A percentile compares a stretch with the other conserved stretches of the same genome.
Evolutionary conservation across 1,284 basidiomycete species (phyloP).

Genomic region (Coniferiporia weirii): DNA sequence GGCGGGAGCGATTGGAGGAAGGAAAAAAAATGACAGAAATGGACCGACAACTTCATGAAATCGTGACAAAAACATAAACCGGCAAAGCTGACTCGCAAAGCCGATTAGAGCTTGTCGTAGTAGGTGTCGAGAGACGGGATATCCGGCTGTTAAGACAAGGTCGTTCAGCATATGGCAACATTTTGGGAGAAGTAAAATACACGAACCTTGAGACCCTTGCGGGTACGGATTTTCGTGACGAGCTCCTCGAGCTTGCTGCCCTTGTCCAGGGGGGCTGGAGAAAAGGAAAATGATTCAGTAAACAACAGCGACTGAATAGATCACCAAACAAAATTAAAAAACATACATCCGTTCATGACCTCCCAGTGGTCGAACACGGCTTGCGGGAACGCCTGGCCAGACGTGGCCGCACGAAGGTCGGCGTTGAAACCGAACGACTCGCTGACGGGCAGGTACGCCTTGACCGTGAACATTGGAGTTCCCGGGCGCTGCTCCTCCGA

Average conservation of each 20-base stretch:
- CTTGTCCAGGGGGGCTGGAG: constrained; percentile 70
- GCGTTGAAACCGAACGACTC: constrained; percentile 99
- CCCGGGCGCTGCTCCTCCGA: constrained; percentile 95
- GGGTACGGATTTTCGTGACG: constrained; percentile 76
- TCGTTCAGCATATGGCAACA: not conserved
- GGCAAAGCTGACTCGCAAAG: not conserved
- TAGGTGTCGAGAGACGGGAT: constrained; percentile 82
- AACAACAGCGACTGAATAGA: constrained; percentile 7
- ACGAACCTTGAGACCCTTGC: constrained; percentile 89
- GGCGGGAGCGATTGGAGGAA: not conserved
- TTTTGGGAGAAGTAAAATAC: not conserved
- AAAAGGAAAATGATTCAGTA: constrained; percentile 5
- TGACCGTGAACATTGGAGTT: constrained; percentile 99
- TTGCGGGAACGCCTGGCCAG: constrained; percentile 98
- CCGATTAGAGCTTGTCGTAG: constrained; percentile 78
- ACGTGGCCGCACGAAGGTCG: constrained; percentile 88
- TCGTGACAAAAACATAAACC: not conserved
- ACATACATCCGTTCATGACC: constrained; percentile 74
- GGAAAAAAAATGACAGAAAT: not conserved
- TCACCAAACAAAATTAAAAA: constrained; percentile 23
- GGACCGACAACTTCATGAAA: not conserved
- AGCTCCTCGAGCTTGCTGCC: constrained; percentile 88
- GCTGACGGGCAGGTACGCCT: constrained; percentile 95
- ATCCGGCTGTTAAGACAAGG: constrained; percentile 52
- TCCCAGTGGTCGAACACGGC: constrained; percentile 93